Evolutionary conservation across 257 asterid genomes (phyloP).

Genomic region (Solanum rostratum): DNA sequence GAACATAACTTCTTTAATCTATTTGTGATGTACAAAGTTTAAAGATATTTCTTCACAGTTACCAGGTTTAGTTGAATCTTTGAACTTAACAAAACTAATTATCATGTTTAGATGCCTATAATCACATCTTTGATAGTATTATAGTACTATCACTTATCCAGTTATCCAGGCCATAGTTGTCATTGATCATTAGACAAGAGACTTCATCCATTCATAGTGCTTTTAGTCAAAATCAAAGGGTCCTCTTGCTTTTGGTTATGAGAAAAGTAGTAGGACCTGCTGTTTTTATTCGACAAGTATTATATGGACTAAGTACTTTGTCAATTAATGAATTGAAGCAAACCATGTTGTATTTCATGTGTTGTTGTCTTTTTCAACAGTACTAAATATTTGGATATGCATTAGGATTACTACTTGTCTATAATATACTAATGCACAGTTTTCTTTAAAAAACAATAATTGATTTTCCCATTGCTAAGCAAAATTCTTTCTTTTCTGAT

Average conservation of each 20-base stretch:
- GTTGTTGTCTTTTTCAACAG: neutral
- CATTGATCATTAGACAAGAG: neutral
- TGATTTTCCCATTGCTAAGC: neutral
- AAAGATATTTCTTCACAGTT: neutral
- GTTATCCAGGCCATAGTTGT: neutral
- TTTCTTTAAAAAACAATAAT: neutral
- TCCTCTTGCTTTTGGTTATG: neutral
- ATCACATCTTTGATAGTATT: neutral
- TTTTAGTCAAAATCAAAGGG: neutral
- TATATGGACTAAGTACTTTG: neutral
- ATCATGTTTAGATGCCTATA: neutral
- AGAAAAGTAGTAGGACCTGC: neutral
- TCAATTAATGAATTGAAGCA: neutral
- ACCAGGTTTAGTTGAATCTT: neutral
- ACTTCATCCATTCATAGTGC: neutral
- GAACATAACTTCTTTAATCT: neutral
- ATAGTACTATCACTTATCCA: neutral
- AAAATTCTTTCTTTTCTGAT: neutral
- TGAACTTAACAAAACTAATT: neutral
- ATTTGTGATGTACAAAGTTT: neutral
- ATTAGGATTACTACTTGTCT: neutral
- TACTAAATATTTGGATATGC: neutral
- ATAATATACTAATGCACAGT: neutral
- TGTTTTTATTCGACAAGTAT: neutral
- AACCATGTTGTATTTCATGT: slow-evolving; percentile 1